Evolutionary conservation across 225 moss, liverwort and hornwort species (phyloP).

Genomic region (Thuidium tamariscinum): DNA sequence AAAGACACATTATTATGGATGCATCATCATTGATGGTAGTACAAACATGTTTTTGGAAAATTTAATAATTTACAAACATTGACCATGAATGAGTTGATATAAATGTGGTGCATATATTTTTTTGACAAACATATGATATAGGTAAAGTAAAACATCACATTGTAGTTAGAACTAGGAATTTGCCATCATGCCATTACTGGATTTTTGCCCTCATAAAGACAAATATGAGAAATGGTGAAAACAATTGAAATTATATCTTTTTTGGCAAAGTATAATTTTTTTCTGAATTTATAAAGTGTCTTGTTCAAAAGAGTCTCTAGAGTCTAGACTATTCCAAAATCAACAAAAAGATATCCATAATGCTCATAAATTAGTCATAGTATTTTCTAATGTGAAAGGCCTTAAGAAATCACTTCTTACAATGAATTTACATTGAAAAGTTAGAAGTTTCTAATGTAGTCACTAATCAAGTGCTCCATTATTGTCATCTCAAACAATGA

Average conservation of each 20-base stretch:
- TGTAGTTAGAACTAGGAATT: neutral
- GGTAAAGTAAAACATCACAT: neutral
- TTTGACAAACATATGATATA: neutral
- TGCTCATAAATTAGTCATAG: neutral
- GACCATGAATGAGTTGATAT: neutral
- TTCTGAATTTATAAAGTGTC: neutral
- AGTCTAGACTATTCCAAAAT: accelerated
- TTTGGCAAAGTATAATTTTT: accelerated
- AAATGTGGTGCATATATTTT: neutral
- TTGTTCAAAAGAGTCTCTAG: accelerated
- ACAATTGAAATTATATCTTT: neutral
- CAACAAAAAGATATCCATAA: neutral
- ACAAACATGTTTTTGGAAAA: neutral
- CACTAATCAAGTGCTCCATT: neutral
- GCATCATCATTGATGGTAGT: neutral
- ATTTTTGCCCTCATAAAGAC: neutral
- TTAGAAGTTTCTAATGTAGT: neutral
- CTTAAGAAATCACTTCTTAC: neutral
- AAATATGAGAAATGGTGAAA: neutral
- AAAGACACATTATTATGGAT: too few relatives aligned
- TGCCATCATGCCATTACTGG: neutral
- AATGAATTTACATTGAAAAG: neutral
- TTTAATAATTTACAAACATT: neutral
- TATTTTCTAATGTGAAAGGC: accelerated
- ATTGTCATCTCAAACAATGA: neutral